Evolutionary conservation across 2,329 filamentous ascomycete species (phyloP).

Genomic region (Pseudogymnoascus sp.): DNA sequence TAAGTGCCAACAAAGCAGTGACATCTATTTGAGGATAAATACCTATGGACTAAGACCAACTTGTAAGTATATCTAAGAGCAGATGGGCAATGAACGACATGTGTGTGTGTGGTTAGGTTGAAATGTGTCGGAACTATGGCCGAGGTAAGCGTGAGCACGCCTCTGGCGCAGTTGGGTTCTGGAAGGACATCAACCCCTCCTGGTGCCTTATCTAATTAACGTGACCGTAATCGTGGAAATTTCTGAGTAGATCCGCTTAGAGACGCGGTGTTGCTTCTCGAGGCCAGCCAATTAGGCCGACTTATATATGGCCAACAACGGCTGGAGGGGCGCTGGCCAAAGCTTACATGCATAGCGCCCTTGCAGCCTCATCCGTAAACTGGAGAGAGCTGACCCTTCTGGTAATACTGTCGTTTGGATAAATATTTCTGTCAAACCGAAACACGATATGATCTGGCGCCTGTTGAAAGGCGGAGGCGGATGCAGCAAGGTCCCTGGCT

Average conservation of each 20-base stretch:
- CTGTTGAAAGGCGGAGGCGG: slow-evolving; percentile 8
- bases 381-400: background rate
- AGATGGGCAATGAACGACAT: background rate
- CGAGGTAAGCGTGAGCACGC: slow-evolving; percentile 3
- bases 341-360: slow-evolving; percentile 4
- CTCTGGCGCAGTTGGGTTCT: slow-evolving; percentile 4
- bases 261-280: background rate
- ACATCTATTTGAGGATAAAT: background rate
- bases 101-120: slow-evolving; percentile 5
- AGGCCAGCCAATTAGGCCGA: background rate
- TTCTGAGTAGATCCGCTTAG: slow-evolving; percentile 2
- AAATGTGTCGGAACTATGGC: background rate
- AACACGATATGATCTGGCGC: slow-evolving; percentile 8
- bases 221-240: background rate
- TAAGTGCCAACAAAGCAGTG: background rate
- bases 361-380: background rate
- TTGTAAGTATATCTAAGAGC: background rate
- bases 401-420: background rate
- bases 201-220: slow-evolving; percentile 1
- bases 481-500: slow-evolving; percentile 2
- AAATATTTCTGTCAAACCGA: slow-evolving; percentile 6
- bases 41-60: background rate
- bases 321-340: background rate
- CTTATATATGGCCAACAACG: background rate
- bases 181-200: slow-evolving; percentile 1